A percentile compares a stretch with the other conserved stretches of the same genome.
phyloP scores from a whole-genome alignment of 352 stramenopile genomes.

The Phytophthora idaei region DNA sequence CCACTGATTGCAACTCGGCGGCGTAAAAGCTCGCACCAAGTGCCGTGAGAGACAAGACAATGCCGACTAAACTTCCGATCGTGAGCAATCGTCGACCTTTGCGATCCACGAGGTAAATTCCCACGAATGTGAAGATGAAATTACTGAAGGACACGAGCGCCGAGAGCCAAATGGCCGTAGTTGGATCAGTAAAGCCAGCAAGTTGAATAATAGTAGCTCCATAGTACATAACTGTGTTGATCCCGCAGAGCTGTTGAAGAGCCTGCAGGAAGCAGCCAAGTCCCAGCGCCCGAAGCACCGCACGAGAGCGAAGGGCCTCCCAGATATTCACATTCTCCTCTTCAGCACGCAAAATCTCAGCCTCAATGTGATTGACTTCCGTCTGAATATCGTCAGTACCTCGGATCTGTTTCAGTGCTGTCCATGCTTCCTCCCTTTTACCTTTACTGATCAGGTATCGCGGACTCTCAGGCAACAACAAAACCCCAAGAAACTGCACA shows the following conservation, averaged over 20 bases:
- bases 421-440: conserved; percentile 49
- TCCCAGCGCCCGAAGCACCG: conserved; percentile 31
- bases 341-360: conserved; percentile 45
- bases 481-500: conserved; percentile 74
- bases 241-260: conserved; percentile 73
- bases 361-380: conserved; percentile 66
- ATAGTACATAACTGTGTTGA: conserved; percentile 92
- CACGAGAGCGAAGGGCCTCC: conserved; percentile 38
- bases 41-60: conserved; percentile 28
- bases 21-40: conserved; percentile 39
- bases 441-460: conserved; percentile 64
- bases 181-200: conserved; percentile 71
- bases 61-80: conserved; percentile 32
- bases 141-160: conserved; percentile 61
- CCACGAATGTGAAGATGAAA: conserved; percentile 48
- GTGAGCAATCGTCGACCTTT: conserved; percentile 33
- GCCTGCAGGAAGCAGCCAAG: conserved; percentile 60
- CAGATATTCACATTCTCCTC: conserved; percentile 39
- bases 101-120: conserved; percentile 39
- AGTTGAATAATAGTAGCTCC: conserved; percentile 84
- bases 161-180: conserved; percentile 81
- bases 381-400: conserved; percentile 53
- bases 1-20: conserved; percentile 29
- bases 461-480: conserved; percentile 77
- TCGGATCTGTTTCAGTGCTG: conserved; percentile 57